Conservation (phyloP, 257 asterid species). For the Capsicum baccatum region DNA sequence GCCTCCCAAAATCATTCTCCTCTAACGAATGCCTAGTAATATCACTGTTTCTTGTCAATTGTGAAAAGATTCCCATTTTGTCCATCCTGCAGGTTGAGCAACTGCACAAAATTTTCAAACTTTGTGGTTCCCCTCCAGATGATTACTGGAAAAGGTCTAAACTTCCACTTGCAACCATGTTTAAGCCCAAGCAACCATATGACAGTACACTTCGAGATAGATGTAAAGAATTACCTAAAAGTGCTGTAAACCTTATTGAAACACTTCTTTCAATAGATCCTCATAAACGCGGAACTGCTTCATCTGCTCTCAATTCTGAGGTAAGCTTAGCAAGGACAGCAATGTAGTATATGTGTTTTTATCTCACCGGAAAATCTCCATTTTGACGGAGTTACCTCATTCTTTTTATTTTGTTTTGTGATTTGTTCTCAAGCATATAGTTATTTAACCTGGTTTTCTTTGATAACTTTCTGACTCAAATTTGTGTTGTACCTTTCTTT, state of each 20-base stretch:
- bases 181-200: slow-evolving; percentile 86
- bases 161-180: slow-evolving; percentile 85
- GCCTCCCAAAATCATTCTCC: not conserved
- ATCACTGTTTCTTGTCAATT: not conserved
- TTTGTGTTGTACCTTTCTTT: not conserved
- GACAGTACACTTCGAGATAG: slow-evolving; percentile 75
- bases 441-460: not conserved
- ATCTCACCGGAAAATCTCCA: not conserved
- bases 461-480: not conserved
- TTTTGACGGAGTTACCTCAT: not conserved
- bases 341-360: not conserved
- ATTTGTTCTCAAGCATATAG: not conserved
- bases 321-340: slow-evolving; percentile 40
- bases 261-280: slow-evolving; percentile 80
- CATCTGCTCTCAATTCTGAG: slow-evolving; percentile 72
- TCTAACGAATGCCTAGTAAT: not conserved
- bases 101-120: slow-evolving; percentile 86
- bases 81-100: slow-evolving; percentile 73
- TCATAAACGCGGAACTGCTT: slow-evolving; percentile 71
- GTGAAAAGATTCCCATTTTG: not conserved
- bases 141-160: slow-evolving; percentile 78
- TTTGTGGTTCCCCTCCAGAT: slow-evolving; percentile 82
- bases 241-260: slow-evolving; percentile 69
- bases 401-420: not conserved
- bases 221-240: slow-evolving; percentile 78